A percentile compares a stretch with the other conserved stretches of the same genome.
These are phyloP conservation scores for Mollisiaceae sp. DNA, from an alignment of 2,329 filamentous ascomycete species.

Conservation along the genomic window DNA sequence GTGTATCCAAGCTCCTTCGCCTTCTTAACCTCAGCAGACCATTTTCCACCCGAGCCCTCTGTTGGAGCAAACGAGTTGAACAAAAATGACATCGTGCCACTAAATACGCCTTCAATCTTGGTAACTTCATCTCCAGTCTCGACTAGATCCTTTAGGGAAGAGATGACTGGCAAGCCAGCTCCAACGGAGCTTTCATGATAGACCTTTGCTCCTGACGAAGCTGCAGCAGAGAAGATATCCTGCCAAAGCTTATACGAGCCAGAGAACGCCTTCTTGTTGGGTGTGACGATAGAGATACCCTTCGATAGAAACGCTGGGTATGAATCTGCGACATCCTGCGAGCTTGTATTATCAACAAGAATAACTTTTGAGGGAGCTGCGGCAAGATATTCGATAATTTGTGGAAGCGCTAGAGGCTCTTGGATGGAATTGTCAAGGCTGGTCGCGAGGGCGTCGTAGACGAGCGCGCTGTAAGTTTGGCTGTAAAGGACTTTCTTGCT, in stretches of 20 bases:
- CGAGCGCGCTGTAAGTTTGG: constrained; percentile 71
- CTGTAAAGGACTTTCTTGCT: constrained; percentile 83
- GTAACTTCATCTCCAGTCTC: constrained; percentile 91
- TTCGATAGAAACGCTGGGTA: constrained; percentile 83
- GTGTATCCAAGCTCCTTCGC: constrained; percentile 94
- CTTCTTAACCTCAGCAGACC: constrained; percentile 89
- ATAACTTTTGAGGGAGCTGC: constrained; percentile 79
- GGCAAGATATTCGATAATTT: constrained; percentile 79
- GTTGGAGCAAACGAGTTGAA: constrained; percentile 97
- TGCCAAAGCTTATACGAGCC: constrained; percentile 82
- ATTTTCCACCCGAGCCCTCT: constrained; percentile 75
- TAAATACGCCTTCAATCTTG: constrained; percentile 96
- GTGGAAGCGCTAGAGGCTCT: constrained; percentile 67
- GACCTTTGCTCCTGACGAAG: constrained; percentile 74
- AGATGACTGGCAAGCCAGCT: constrained; percentile 90
- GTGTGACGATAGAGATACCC: constrained; percentile 90
- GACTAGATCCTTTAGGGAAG: constrained; percentile 90
- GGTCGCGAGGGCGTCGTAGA: constrained; percentile 63
- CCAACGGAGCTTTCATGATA: constrained; percentile 97
- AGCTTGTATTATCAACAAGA: constrained; percentile 95
- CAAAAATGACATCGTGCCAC: constrained; percentile 95
- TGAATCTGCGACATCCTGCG: constrained; percentile 78
- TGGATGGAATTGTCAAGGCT: constrained; percentile 68
- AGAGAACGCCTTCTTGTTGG: constrained; percentile 98
- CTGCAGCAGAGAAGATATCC: constrained; percentile 79